Percentiles rank a stretch among this genome's conserved stretches.
Evolutionary conservation across 805 yeast species (phyloP).

Genomic region (Millerago galiae): DNA sequence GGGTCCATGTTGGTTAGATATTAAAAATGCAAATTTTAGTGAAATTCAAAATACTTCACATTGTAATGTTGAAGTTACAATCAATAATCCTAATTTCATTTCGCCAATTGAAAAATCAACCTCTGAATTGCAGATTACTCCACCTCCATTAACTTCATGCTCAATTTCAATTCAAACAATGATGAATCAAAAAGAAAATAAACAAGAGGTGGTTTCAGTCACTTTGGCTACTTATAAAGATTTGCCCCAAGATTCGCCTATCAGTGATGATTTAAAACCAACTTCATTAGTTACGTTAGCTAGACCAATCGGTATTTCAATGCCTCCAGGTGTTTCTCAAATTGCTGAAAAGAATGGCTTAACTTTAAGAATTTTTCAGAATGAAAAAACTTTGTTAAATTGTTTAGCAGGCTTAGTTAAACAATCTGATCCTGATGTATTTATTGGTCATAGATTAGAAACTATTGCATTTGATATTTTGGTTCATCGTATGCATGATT

Average conservation of each 20-base stretch:
- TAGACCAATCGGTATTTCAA: slow-evolving; percentile 66
- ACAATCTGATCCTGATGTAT: slow-evolving; percentile 81
- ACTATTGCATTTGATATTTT: slow-evolving; percentile 71
- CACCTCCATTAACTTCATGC: slow-evolving; percentile 68
- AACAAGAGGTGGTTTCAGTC: slow-evolving; percentile 83
- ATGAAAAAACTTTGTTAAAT: slow-evolving; percentile 67
- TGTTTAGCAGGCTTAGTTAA: slow-evolving; percentile 69
- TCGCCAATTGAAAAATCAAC: slow-evolving; percentile 40
- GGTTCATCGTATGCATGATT: slow-evolving; percentile 72
- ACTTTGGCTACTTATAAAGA: slow-evolving; percentile 66
- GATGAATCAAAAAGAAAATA: slow-evolving; percentile 65
- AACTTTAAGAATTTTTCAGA: slow-evolving; percentile 52
- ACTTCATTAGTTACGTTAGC: slow-evolving; percentile 63
- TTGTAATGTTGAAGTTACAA: slow-evolving; percentile 69
- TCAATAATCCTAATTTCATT: slow-evolving; percentile 41
- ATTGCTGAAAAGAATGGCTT: slow-evolving; percentile 50
- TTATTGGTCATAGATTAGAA: slow-evolving; percentile 83
- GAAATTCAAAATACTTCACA: slow-evolving; percentile 63
- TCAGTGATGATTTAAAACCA: slow-evolving; percentile 54
- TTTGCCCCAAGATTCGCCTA: slow-evolving; percentile 70
- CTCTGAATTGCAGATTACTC: slow-evolving; percentile 29
- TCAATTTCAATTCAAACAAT: slow-evolving; percentile 76
- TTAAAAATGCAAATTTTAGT: slow-evolving; percentile 55
- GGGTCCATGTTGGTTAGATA: slow-evolving; percentile 97
- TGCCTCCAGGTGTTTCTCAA: slow-evolving; percentile 72